Evolutionary conservation across 441 rosid species (phyloP).

Genomic region (Gossypium davidsonii): DNA sequence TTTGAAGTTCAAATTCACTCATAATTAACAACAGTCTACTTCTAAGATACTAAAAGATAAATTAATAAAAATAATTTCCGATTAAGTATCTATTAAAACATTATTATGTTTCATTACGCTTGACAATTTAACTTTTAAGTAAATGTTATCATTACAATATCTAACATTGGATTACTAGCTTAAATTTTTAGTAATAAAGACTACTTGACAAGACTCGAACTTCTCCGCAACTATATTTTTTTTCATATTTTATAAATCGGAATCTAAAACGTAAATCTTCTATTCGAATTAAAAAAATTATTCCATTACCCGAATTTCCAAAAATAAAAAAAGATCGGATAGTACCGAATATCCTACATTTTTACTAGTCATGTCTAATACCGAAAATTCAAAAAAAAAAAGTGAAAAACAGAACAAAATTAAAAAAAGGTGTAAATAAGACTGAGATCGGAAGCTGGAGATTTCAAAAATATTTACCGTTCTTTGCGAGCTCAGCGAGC

Average conservation of each 20-base stretch:
- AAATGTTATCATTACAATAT: neutral
- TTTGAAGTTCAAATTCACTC: neutral
- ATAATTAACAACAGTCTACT: neutral
- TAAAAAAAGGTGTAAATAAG: slow-evolving; percentile 1
- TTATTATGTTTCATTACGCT: neutral
- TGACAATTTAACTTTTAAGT: neutral
- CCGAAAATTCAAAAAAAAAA: neutral
- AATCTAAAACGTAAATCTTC: neutral
- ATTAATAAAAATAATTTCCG: neutral
- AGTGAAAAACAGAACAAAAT: neutral
- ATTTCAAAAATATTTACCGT: slow-evolving; percentile 39
- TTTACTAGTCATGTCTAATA: neutral
- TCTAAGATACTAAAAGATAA: neutral
- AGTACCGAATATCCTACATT: neutral
- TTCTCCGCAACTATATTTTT: neutral
- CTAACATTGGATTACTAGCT: neutral
- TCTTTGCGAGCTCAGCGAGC: slow-evolving; percentile 90
- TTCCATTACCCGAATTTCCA: neutral
- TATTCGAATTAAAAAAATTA: neutral
- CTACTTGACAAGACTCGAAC: neutral
- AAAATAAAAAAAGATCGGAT: neutral
- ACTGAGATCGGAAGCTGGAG: slow-evolving; percentile 21
- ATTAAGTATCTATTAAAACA: neutral
- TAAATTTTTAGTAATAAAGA: neutral
- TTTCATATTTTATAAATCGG: neutral